A percentile compares a stretch with the other conserved stretches of the same genome.
Conservation (phyloP, 164 flowering plant genomes). For the Warburgia ugandensis region DNA sequence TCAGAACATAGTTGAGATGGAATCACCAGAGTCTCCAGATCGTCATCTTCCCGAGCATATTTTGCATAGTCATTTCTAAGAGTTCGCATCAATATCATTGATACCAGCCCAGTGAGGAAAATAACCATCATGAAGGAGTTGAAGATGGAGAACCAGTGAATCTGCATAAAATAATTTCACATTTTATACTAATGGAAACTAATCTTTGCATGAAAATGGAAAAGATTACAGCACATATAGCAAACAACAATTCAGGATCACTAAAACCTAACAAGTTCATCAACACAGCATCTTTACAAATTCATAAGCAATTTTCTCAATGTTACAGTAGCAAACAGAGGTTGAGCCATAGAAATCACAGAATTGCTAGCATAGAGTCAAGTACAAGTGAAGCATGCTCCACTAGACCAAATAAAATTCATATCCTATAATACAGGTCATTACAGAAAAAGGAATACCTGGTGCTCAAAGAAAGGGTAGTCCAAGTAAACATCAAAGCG, state of each 20-base stretch:
- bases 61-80: conserved; percentile 99
- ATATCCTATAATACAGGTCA: no score
- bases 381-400: no score
- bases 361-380: no score
- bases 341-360: no score
- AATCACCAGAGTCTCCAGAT: conserved; percentile 83
- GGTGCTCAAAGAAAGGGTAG: conserved; percentile 98
- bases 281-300: conserved; percentile 1
- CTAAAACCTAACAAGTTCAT: background rate
- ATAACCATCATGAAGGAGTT: conserved; percentile 99
- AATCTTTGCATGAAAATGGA: no score
- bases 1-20: conserved; percentile 1
- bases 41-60: conserved; percentile 99
- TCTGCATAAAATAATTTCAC: no score
- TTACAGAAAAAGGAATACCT: conserved; percentile 42
- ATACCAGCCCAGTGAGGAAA: conserved; percentile 96
- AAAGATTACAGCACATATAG: no score
- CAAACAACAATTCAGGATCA: background rate
- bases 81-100: conserved; percentile 98
- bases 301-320: background rate
- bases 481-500: conserved; percentile 99
- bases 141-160: conserved; percentile 97
- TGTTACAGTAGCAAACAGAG: background rate
- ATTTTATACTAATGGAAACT: no score
- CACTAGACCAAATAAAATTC: no score